These are phyloP conservation scores for Myriosclerotinia curreyana DNA, from an alignment of 2,329 filamentous ascomycete species.

Conservation along the genomic window DNA sequence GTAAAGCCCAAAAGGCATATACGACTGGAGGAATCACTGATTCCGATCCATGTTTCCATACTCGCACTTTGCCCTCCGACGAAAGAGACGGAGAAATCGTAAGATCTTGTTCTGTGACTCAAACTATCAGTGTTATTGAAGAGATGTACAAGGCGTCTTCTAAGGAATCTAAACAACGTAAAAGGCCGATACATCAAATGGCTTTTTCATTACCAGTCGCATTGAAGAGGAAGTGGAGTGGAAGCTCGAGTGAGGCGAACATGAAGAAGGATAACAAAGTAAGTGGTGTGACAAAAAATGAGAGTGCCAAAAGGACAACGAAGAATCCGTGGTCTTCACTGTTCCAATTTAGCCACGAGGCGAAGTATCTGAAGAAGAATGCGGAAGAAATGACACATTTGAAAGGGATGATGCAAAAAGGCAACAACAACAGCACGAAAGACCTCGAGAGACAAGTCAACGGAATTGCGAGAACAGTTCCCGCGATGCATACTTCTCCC, in stretches of 20 bases:
- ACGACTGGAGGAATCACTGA: not conserved
- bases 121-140: not conserved
- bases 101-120: not conserved
- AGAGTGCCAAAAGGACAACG: not conserved
- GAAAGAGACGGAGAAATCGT: not conserved
- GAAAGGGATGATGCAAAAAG: not conserved
- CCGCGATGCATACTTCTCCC: not conserved
- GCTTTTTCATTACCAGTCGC: not conserved
- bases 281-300: not conserved
- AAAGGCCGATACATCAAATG: not conserved
- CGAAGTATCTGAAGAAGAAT: not conserved
- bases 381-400: not conserved
- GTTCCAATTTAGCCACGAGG: no score
- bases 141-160: not conserved
- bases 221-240: not conserved
- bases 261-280: not conserved
- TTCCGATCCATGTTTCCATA: not conserved
- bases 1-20: not conserved
- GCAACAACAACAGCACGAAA: not conserved
- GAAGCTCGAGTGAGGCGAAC: no score
- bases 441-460: not conserved
- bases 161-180: not conserved
- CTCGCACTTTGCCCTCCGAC: not conserved
- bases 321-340: no score
- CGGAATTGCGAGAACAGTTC: not conserved